phyloP scores from a whole-genome alignment of 176 grass and related monocot genomes.

The Sorghum bicolor region Sorghum_bicolor_NCBIv3 NC_012879.2:5313001-5313500 shows the following conservation, averaged over 20 bases:
- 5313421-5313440: not conserved
- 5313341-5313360: not conserved
- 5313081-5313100: conserved; percentile 48
- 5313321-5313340: not conserved
- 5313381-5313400: not conserved
- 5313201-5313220: not conserved
- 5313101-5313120: conserved; percentile 77
- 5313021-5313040: not conserved
- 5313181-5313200: not conserved
- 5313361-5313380: not conserved
- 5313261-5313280: not conserved
- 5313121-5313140: conserved; percentile 72
- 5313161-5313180: not conserved
- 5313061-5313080: conserved; percentile 81
- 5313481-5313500: not conserved
- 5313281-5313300: not conserved
- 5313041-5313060: conserved; percentile 24
- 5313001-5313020: not conserved
- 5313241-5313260: not conserved
- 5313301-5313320: not conserved
- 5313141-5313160: not conserved
- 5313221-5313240: not conserved
- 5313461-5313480: not conserved
- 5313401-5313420: not conserved
- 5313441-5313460: not conserved